Evolutionary conservation across 2,329 filamentous ascomycete species (phyloP).

Genomic region (Phaeosphaeria sp.): DNA sequence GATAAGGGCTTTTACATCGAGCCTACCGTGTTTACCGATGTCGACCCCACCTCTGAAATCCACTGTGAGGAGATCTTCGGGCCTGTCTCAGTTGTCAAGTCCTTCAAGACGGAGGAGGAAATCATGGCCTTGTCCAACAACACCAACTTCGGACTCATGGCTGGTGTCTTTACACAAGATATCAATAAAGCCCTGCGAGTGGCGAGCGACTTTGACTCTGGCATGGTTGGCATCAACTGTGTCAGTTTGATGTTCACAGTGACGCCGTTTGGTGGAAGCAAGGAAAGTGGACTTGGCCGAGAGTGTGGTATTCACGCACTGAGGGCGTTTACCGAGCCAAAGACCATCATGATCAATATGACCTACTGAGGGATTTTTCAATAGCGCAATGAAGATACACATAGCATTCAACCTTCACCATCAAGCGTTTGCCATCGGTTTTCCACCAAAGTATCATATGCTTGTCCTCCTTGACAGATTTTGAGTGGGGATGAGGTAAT

Average conservation of each 20-base stretch:
- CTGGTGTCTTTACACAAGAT: conserved; percentile 49
- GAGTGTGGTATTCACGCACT: conserved; percentile 59
- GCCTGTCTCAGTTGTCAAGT: conserved; percentile 43
- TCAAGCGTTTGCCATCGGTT: too few relatives aligned
- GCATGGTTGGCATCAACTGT: conserved; percentile 46
- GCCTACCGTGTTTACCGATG: conserved; percentile 46
- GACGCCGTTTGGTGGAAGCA: conserved; percentile 59
- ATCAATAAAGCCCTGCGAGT: conserved; percentile 46
- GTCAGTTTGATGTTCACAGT: conserved; percentile 45
- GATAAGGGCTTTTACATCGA: conserved; percentile 44
- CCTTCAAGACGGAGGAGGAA: conserved; percentile 50
- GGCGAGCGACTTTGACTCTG: conserved; percentile 41
- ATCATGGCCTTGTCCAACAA: conserved; percentile 48
- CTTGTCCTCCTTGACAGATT: too few relatives aligned
- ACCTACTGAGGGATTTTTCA: conserved; percentile 24
- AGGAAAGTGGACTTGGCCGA: conserved; percentile 58
- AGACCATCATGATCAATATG: conserved; percentile 58
- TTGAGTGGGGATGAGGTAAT: too few relatives aligned
- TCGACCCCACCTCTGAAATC: conserved; percentile 42
- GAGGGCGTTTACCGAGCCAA: conserved; percentile 58
- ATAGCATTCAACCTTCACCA: background rate
- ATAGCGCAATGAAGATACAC: background rate
- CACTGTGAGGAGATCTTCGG: conserved; percentile 50
- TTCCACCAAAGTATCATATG: too few relatives aligned
- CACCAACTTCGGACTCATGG: conserved; percentile 49